Evolutionary conservation across 768 basidiomycete species (phyloP), one percentile per base, ranked within the genome.

Genomic region (Tylopilus plumbeoviolaceoides): DNA sequence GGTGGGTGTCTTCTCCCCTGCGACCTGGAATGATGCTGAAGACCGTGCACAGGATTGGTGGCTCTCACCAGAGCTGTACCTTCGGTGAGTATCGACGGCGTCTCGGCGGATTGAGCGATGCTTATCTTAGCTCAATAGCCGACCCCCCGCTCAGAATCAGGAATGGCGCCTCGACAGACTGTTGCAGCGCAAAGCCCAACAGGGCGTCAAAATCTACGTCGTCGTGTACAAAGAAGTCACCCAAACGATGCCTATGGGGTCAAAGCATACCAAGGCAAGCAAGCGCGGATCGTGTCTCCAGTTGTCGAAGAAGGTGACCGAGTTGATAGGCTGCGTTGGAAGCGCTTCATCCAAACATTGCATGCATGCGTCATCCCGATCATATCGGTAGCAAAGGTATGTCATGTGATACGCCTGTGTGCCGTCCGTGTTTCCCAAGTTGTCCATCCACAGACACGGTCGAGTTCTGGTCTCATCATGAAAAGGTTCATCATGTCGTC

Each of bases 141-240:
- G 97, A 11, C 97, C 95, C 1, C 86, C 95, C 7, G 89, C 91
- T 0, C 71, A 83, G 59, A 78, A 91, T 65, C 85, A 86, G 7
- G 85, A 97, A 70, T 99, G 86, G 83, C 80, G 97, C 23, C 78
- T 99, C 25, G 97, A 99, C 67, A 73, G 83, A 31, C 65, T 98
- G 12, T 76, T 98, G 46, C 75, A 89, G 69, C 81, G 87, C 48
- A 98, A 98, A 72, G 97, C 97, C 0, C 77, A 91, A 63, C 74
- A 95, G 62, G 97, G 95, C 20, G 97, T 98, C 51, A 91, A 86
- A 69, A 72, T 99, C 40, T 89, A 94, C 69, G 81, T 98, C 41
- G 76, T 93, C 55, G 91, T 98, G 4, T 98, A 98, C 78, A 98
- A 98, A 70, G 95, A 97, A 77, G 87, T 98, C 50, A 87, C 89